Evolutionary conservation across 148 eudicot species (phyloP).

Genomic region (Silene latifolia): DNA sequence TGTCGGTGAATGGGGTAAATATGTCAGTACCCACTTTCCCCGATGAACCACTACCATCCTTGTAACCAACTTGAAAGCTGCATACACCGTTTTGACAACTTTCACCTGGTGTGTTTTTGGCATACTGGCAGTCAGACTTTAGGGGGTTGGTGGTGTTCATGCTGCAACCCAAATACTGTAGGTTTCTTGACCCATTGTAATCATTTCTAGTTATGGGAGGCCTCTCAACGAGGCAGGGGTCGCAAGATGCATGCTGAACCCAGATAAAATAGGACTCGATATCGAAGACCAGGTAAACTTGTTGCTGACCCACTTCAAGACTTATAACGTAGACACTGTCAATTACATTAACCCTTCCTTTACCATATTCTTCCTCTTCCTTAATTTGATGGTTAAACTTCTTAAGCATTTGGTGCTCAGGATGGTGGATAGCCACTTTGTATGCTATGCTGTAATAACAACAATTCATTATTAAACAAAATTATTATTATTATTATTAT

Average conservation of each 20-base stretch:
- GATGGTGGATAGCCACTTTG: too few relatives aligned
- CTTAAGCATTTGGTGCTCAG: too few relatives aligned
- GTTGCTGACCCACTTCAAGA: neutral
- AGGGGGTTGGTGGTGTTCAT: too few relatives aligned
- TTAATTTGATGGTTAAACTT: too few relatives aligned
- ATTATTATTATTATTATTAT: too few relatives aligned
- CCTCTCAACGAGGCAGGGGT: neutral
- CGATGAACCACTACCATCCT: neutral
- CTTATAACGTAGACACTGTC: neutral
- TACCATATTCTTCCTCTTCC: neutral
- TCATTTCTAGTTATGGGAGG: neutral
- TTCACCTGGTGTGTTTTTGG: neutral
- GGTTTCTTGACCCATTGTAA: neutral
- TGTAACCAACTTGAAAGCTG: neutral
- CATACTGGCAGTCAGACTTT: too few relatives aligned
- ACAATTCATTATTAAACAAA: too few relatives aligned
- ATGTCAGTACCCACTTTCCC: neutral
- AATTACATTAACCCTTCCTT: neutral
- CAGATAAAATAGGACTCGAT: neutral
- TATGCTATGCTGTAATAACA: too few relatives aligned
- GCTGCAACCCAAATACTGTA: neutral
- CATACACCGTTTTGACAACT: neutral
- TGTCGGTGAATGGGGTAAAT: neutral
- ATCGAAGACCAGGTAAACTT: neutral
- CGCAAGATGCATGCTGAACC: neutral